Conservation (phyloP, 2,329 filamentous ascomycete genomes). For the Neoascochyta sp. region DNA sequence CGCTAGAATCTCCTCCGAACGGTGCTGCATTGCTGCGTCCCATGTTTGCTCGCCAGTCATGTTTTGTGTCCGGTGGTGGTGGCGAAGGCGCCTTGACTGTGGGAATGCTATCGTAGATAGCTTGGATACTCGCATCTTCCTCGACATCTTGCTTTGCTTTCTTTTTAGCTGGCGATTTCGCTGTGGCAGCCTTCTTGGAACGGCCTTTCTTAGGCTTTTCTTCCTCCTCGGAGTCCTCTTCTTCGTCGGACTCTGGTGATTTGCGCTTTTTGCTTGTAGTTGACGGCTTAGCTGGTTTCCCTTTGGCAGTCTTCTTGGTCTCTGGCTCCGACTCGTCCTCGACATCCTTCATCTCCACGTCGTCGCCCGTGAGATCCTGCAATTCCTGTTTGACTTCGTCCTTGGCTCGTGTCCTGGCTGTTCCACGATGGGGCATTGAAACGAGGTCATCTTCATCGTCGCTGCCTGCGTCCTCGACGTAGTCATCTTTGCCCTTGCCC, state of each 20-base stretch:
- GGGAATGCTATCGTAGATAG: conserved; percentile 84
- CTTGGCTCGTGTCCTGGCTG: conserved; percentile 42
- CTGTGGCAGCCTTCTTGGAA: conserved; percentile 41
- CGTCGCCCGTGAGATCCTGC: conserved; percentile 43
- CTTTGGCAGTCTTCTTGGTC: conserved; percentile 40
- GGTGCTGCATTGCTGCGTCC: conserved; percentile 62
- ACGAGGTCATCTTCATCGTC: conserved; percentile 29
- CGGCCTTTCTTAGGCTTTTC: conserved; percentile 55
- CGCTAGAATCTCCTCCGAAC: conserved; percentile 56
- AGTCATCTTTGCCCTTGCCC: conserved; percentile 62
- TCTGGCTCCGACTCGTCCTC: conserved; percentile 47
- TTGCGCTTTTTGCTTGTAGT: conserved; percentile 53
- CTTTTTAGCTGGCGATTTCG: conserved; percentile 55
- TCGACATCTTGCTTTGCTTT: conserved; percentile 62
- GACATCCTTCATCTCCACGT: conserved; percentile 54
- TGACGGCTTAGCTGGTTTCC: conserved; percentile 40
- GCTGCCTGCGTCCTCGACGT: conserved; percentile 55
- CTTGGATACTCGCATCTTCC: conserved; percentile 70
- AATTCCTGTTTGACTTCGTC: conserved; percentile 45
- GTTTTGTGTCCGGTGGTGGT: conserved; percentile 69
- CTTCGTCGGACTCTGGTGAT: conserved; percentile 51
- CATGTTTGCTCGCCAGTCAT: conserved; percentile 64
- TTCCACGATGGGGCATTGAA: conserved; percentile 31
- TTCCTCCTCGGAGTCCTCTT: conserved; percentile 48
- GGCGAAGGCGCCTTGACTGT: conserved; percentile 80